Base-by-base conservation (phyloP, 75 land plant species). In the Sequoia sempervirens region DNA sequence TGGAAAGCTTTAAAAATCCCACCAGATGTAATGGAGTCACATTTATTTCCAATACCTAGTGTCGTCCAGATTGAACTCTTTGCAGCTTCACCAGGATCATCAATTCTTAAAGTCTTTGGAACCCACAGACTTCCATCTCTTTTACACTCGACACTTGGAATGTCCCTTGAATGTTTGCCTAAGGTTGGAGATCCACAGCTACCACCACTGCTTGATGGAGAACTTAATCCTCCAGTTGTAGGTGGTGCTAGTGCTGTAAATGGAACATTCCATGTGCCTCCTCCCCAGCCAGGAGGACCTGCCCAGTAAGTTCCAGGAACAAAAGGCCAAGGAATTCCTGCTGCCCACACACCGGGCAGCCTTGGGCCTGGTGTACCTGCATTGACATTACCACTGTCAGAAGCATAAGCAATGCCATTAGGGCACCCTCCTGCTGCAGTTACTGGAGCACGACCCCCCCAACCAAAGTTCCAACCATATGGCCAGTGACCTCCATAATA, bases 11-110 rank as follows among this genome's bases (percentile, higher is more conserved):
- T 89, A 82, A 91, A 89, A 43, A 92, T 76, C 12, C 90, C 86
- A 54, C 91, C 92, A 66, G 84, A 68, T 68, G 80, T 83, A 17
- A 81, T 72, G 13, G 82, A 64, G 74, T 87, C 83, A 28, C 80
- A 30, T 20, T 66, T 34, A 28, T 89, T 90, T 72, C 90, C 91
- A 50, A 92, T 88, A 13, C 98, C 98, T 0, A 96, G 87, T 6
- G 98, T 92, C 5, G 91, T 88, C 98, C 93, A 94, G n/a, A 94
- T 94, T 9, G 98, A 96, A 79, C 98, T 96, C 79, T 87, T 93
- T 81, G 96, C 93, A 74, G 96, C 91, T 43, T 93, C 95, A 72
- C 84, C 95, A 2, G 98, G 96, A 72, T 96, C 95, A 82, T 90
- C 98, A 43, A 96, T 92, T 80, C 96, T 87, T 70, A 94, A 82